Conservation (phyloP, 805 yeast genomes). For the Metschnikowia drakensbergensis region DNA sequence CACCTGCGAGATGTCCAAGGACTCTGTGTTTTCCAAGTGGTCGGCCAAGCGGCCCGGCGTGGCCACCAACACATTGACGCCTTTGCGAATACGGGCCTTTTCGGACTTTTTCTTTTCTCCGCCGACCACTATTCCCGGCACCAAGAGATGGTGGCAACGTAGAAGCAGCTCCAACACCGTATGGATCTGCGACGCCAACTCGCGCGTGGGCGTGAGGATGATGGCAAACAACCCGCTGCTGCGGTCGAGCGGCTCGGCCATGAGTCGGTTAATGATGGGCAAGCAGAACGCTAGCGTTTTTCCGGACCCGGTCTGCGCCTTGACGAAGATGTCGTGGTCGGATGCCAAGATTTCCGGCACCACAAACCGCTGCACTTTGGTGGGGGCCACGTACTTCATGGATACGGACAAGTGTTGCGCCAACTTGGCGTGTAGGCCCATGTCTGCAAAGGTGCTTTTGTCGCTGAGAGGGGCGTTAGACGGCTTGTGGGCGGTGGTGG, state of each 20-base stretch:
- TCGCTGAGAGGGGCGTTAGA: constrained; percentile 87
- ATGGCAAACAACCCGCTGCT: constrained; percentile 82
- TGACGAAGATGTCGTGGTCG: constrained; percentile 72
- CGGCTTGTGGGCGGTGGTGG: constrained; percentile 44
- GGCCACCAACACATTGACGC: constrained; percentile 92
- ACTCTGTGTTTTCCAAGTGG: constrained; percentile 85
- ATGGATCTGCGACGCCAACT: constrained; percentile 86
- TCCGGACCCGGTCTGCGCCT: constrained; percentile 98
- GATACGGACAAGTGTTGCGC: constrained; percentile 52
- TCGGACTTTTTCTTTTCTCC: constrained; percentile 98
- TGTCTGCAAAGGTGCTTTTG: constrained; percentile 62
- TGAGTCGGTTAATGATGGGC: constrained; percentile 74
- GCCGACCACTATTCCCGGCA: constrained; percentile 95
- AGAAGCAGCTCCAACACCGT: constrained; percentile 70
- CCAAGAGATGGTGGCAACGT: constrained; percentile 79
- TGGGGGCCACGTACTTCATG: constrained; percentile 63
- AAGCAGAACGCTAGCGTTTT: constrained; percentile 84
- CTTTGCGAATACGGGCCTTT: constrained; percentile 92
- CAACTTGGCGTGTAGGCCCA: constrained; percentile 61
- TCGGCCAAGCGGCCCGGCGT: constrained; percentile 97
- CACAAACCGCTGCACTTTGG: constrained; percentile 80
- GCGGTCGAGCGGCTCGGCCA: constrained; percentile 45
- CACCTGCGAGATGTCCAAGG: constrained; percentile 66
- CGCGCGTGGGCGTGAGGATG: constrained; percentile 91
- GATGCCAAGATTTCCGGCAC: constrained; percentile 51